These are phyloP conservation scores for Bondarzewia mesenterica DNA, from an alignment of 1,284 basidiomycete species.

Conservation along the genomic window DNA sequence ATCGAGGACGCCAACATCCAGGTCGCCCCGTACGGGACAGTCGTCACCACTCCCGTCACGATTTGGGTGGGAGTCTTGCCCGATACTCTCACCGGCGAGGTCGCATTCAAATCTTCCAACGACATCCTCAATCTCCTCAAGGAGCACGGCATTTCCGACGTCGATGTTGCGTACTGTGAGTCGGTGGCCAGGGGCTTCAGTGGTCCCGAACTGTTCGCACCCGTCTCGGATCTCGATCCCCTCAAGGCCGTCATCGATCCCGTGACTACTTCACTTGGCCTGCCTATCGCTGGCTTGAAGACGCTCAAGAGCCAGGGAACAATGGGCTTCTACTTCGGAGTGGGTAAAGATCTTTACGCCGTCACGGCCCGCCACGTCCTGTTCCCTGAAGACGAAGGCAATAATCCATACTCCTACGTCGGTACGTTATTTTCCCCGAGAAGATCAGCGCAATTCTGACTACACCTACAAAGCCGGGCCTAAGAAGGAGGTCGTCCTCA, in stretches of 20 bases:
- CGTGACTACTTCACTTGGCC: slow-evolving; percentile 25
- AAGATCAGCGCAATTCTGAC: slow-evolving; percentile 21
- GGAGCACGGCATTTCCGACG: slow-evolving; percentile 15
- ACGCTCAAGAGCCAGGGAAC: slow-evolving; percentile 24
- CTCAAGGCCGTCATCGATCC: slow-evolving; percentile 27
- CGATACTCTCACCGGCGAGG: slow-evolving; percentile 22
- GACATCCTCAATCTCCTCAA: slow-evolving; percentile 18
- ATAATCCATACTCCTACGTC: slow-evolving; percentile 21
- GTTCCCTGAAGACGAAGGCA: slow-evolving; percentile 18
- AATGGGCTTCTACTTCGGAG: slow-evolving; percentile 27
- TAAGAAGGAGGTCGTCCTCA: slow-evolving; percentile 30
- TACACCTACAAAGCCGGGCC: slow-evolving; percentile 16
- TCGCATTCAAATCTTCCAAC: slow-evolving; percentile 21
- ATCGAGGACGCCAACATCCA: slow-evolving; percentile 13
- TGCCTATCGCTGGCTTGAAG: slow-evolving; percentile 23
- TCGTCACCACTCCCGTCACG: slow-evolving; percentile 20
- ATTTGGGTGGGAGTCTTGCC: slow-evolving; percentile 33
- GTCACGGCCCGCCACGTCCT: slow-evolving; percentile 28
- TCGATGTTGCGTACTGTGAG: slow-evolving; percentile 30
- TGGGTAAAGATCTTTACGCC: slow-evolving; percentile 24
- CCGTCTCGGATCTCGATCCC: slow-evolving; percentile 20
- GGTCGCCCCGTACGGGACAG: slow-evolving; percentile 16
- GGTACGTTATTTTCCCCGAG: slow-evolving; percentile 19
- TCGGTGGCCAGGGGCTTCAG: slow-evolving; percentile 14
- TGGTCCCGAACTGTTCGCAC: slow-evolving; percentile 24